Conservation (phyloP, 2,329 filamentous ascomycete genomes). For the Proliferodiscus dingleyae region DNA sequence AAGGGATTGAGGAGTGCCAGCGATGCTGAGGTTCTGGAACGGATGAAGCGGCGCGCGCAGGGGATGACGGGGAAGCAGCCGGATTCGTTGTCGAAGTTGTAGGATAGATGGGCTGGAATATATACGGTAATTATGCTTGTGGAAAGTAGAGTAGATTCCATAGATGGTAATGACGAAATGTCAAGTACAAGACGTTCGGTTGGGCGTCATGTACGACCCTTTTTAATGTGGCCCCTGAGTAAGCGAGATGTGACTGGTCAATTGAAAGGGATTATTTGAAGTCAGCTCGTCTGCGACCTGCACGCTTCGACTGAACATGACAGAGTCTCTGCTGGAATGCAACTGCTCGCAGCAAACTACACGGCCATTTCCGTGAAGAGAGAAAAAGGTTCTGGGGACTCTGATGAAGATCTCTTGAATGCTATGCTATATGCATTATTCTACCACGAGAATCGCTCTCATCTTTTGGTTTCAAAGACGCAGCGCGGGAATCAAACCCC, state of each 20-base stretch:
- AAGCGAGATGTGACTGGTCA: neutral
- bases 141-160: too few relatives aligned
- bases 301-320: too few relatives aligned
- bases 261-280: too few relatives aligned
- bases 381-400: too few relatives aligned
- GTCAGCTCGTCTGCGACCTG: too few relatives aligned
- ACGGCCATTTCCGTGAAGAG: too few relatives aligned
- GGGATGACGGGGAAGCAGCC: constrained; percentile 21
- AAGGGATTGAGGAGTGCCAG: neutral
- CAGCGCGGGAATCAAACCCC: constrained; percentile 4
- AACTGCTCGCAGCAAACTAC: too few relatives aligned
- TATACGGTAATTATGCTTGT: neutral
- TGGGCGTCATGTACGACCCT: too few relatives aligned
- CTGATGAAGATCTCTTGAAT: neutral
- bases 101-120: neutral
- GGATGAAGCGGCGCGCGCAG: constrained; percentile 31
- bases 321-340: too few relatives aligned
- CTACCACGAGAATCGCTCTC: constrained; percentile 4
- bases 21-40: constrained; percentile 38
- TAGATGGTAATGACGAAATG: too few relatives aligned
- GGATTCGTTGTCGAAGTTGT: constrained; percentile 5
- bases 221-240: neutral
- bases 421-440: constrained; percentile 7
- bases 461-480: constrained; percentile 4
- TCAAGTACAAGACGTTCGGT: too few relatives aligned